Evolutionary conservation across 176 grass and related monocot genomes (phyloP), one percentile per base, ranked within the genome.

Genomic region (Dactylis glomerata): DNA sequence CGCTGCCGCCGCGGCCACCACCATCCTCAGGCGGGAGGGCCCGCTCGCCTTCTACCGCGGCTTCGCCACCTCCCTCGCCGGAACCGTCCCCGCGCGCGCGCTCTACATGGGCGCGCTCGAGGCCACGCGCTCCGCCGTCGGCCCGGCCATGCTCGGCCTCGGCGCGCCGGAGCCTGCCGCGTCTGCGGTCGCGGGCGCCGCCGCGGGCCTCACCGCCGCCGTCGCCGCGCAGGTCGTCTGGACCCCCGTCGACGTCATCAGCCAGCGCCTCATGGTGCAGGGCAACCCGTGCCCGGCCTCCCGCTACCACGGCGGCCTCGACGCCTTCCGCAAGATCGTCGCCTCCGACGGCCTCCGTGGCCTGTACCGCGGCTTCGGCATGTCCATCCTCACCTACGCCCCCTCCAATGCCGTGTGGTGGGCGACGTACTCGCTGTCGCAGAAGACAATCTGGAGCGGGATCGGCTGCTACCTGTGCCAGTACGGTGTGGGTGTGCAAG

Each of bases 381-480:
- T 96, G 86, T 96, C 94, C 65, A 93, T 96, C 87, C 79, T 96
- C 12, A 93, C 94, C 44, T 96, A 96, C 42, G 91, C 91, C 10
- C 94, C 91, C 7, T 96, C 91, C 77, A 96, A 93, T 89, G 94
- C 91, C 22, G 86, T 93, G 3, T 96, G 94, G 94, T 96, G 94
- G 94, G 88, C 91, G 0, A 87, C 91, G 24, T 96, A 96, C 58
- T 91, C 91, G 7, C 61, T 93, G 14, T 93, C 88, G 1, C 94
- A 93, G 78, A 91, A 89, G 84, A 71, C 75, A 12, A 89, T 96
- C 82, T 96, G 94, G 94, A 77, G 86, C 37, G 94, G 88, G 6
- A 44, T 93, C 51, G 94, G 89, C 19, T 86, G 80, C 72, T 89
- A 91, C 45, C 62, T 93, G 51, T 93, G 88, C 52, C 67, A 87